Percentiles rank a stretch among this genome's conserved stretches.
Evolutionary conservation across 768 basidiomycete species (phyloP).

Genomic region (Kwoniella sp.): DNA sequence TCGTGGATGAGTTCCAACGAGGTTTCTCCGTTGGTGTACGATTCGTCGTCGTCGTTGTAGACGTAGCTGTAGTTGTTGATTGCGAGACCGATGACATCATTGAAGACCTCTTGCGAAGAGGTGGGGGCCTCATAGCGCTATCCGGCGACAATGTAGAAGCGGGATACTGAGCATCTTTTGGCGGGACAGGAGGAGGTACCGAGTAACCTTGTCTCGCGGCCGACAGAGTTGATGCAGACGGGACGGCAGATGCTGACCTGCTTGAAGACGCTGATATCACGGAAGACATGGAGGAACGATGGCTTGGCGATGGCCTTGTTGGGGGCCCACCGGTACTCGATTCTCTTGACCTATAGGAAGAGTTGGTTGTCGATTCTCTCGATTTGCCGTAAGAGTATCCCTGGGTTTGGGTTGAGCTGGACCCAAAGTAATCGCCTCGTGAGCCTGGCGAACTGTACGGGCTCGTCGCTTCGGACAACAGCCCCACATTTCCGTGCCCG

Average conservation of each 20-base stretch:
- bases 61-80: slow-evolving; percentile 10
- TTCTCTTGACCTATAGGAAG: slow-evolving; percentile 8
- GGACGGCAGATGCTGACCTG: slow-evolving; percentile 5
- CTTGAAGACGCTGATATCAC: slow-evolving; percentile 21
- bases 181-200: background rate
- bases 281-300: slow-evolving; percentile 31
- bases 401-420: background rate
- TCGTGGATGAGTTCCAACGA: slow-evolving; percentile 38
- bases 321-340: background rate
- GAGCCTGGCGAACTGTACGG: slow-evolving; percentile 17
- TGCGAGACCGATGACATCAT: slow-evolving; percentile 16
- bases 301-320: slow-evolving; percentile 5
- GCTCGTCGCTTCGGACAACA: slow-evolving; percentile 20
- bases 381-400: background rate
- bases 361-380: slow-evolving; percentile 13
- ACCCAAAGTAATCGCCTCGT: slow-evolving; percentile 18
- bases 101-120: slow-evolving; percentile 9
- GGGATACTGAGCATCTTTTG: background rate
- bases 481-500: slow-evolving; percentile 16
- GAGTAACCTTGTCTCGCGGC: background rate
- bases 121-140: slow-evolving; percentile 6
- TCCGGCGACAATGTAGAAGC: slow-evolving; percentile 15
- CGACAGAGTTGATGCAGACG: slow-evolving; percentile 5
- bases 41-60: background rate
- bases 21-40: slow-evolving; percentile 25